Percentiles rank a stretch among this genome's conserved stretches.
phyloP scores from a whole-genome alignment of 2,329 filamentous ascomycete genomes.

The Colletotrichum musicola region DNA sequence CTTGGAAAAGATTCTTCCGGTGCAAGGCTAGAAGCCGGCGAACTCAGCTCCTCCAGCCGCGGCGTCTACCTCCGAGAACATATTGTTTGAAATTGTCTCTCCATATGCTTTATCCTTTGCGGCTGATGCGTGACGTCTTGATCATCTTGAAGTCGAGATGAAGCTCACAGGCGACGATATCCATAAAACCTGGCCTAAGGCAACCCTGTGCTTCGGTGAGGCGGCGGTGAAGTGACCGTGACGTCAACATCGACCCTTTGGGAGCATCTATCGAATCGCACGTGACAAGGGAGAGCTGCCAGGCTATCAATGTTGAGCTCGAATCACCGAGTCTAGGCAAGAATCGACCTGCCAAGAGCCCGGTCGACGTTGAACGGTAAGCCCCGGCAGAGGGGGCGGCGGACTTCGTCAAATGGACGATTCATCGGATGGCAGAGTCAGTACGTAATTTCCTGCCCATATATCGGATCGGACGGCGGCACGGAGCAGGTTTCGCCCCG shows the following conservation, averaged over 20 bases:
- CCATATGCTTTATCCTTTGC: background rate
- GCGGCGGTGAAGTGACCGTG: background rate
- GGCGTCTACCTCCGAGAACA: background rate
- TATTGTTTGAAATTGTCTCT: background rate
- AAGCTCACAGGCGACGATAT: background rate
- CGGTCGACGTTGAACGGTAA: no score
- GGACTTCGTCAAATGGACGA: no score
- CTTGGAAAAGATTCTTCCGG: no score
- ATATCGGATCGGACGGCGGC: background rate
- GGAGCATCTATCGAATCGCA: background rate
- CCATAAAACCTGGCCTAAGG: background rate
- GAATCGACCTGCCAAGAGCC: background rate
- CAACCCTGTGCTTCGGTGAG: background rate
- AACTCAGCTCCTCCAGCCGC: background rate
- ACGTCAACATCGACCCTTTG: background rate
- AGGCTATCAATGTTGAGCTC: background rate
- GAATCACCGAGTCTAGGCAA: background rate
- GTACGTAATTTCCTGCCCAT: slow-evolving; percentile 7
- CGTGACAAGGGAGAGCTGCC: background rate
- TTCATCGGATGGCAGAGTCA: background rate
- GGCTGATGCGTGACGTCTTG: no score
- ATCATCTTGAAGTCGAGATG: background rate
- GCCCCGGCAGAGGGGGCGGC: no score
- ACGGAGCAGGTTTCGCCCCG: slow-evolving; percentile 1
- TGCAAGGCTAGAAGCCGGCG: background rate